These are phyloP conservation scores for Amaranthus tricolor DNA, from an alignment of 179 eudicot genomes.

Conservation along the genomic window DNA sequence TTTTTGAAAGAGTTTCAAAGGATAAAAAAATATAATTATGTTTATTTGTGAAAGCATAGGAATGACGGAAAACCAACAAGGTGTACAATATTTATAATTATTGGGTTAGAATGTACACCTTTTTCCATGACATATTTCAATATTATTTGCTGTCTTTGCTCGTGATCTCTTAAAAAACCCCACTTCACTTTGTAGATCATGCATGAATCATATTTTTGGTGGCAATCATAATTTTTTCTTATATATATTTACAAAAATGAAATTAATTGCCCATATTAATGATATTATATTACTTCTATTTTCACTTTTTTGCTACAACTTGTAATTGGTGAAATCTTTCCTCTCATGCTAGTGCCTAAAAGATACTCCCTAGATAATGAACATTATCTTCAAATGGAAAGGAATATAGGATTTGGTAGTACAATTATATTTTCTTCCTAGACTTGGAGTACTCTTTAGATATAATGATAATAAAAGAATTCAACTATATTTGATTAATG, in stretches of 20 bases:
- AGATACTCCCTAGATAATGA: not conserved
- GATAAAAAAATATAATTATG: not conserved
- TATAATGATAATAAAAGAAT: too few relatives aligned
- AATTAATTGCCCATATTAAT: too few relatives aligned
- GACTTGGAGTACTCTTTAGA: too few relatives aligned
- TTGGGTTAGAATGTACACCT: not conserved
- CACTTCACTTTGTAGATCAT: conserved; percentile 4
- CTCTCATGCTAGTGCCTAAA: not conserved
- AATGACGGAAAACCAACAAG: conserved; percentile 8
- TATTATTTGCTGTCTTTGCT: conserved; percentile 7
- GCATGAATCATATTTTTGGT: conserved; percentile 1
- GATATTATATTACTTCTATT: not conserved
- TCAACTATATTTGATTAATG: too few relatives aligned
- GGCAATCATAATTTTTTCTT: not conserved
- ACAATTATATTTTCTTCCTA: too few relatives aligned
- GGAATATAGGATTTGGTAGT: too few relatives aligned
- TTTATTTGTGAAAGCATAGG: not conserved
- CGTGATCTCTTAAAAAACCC: conserved; percentile 1
- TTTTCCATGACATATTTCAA: not conserved
- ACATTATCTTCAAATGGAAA: not conserved
- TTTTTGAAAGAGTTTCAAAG: not conserved
- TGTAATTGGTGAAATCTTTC: not conserved
- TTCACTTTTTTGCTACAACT: not conserved
- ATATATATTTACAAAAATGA: not conserved
- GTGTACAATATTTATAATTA: conserved; percentile 1